Percentiles rank a stretch among this genome's conserved stretches.
Evolutionary conservation across 345 rosid species (phyloP).

Genomic region (Murraya koenigii): DNA sequence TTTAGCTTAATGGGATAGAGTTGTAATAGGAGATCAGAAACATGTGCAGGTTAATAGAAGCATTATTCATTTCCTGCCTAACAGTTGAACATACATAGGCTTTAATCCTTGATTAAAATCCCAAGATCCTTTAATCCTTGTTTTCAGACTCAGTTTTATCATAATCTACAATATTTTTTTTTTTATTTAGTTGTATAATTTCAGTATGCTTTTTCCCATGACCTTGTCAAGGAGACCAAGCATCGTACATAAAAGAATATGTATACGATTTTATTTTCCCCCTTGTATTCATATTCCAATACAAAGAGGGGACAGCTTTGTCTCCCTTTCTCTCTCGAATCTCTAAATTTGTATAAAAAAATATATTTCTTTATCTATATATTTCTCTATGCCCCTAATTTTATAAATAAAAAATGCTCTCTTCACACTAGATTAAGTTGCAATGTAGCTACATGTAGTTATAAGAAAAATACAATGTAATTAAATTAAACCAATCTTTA

Average conservation of each 20-base stretch:
- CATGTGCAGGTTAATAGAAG: conserved; percentile 14
- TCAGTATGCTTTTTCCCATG: conserved; percentile 19
- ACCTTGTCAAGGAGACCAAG: conserved; percentile 35
- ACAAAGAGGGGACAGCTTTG: conserved; percentile 44
- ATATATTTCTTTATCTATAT: not conserved
- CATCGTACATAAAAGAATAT: conserved; percentile 21
- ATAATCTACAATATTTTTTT: conserved; percentile 3
- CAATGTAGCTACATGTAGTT: not conserved
- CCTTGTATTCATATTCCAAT: conserved; percentile 31
- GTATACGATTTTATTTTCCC: conserved; percentile 4
- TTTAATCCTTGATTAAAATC: conserved; percentile 22
- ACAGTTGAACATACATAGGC: conserved; percentile 9
- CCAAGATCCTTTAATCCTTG: conserved; percentile 17
- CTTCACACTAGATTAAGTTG: not conserved
- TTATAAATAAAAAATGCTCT: not conserved
- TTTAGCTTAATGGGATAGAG: not conserved
- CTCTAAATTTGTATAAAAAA: conserved; percentile 5
- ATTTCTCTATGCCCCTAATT: not conserved
- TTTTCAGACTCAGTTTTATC: not conserved
- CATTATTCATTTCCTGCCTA: conserved; percentile 1
- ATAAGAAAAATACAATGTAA: not conserved
- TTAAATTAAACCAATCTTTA: not conserved
- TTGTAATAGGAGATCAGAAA: not conserved
- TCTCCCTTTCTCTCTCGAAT: conserved; percentile 36
- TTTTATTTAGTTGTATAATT: not conserved